A percentile compares a stretch with the other conserved stretches of the same genome.
Conservation (phyloP, 2,329 filamentous ascomycete genomes). For the Colletotrichum horii region DNA sequence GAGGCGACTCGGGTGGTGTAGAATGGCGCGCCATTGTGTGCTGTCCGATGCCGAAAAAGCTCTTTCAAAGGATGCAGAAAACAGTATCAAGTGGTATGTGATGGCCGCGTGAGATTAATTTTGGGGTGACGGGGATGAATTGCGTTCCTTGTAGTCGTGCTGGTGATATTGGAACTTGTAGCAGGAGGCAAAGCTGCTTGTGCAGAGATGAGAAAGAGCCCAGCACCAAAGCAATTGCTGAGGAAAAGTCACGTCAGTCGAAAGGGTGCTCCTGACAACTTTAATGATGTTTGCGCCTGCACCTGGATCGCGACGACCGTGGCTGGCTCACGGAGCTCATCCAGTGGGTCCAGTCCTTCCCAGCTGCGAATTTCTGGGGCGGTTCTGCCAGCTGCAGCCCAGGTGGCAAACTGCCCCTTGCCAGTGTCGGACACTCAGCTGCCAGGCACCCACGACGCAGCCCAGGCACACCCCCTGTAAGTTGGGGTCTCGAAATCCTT, state of each 20-base stretch:
- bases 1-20: constrained; percentile 19
- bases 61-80: constrained; percentile 8
- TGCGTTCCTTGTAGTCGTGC: neutral
- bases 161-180: neutral
- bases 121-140: neutral
- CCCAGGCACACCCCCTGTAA: constrained; percentile 9
- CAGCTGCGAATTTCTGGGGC: neutral
- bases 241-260: neutral
- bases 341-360: constrained; percentile 3
- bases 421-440: neutral
- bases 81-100: neutral
- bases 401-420: neutral
- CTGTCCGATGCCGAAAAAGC: neutral
- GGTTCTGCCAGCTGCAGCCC: neutral
- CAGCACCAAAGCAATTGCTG: neutral
- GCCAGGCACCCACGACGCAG: constrained; percentile 5
- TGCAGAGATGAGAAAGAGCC: neutral
- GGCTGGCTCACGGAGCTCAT: constrained; percentile 15
- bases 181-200: neutral
- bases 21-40: constrained; percentile 15
- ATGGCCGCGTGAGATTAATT: neutral
- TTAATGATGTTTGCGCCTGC: constrained; percentile 21
- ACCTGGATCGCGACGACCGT: constrained; percentile 18
- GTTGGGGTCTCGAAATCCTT: constrained; percentile 16
- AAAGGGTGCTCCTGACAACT: neutral